Conservation (phyloP, 31 red algal species). For the Endocladia muricata region DNA sequence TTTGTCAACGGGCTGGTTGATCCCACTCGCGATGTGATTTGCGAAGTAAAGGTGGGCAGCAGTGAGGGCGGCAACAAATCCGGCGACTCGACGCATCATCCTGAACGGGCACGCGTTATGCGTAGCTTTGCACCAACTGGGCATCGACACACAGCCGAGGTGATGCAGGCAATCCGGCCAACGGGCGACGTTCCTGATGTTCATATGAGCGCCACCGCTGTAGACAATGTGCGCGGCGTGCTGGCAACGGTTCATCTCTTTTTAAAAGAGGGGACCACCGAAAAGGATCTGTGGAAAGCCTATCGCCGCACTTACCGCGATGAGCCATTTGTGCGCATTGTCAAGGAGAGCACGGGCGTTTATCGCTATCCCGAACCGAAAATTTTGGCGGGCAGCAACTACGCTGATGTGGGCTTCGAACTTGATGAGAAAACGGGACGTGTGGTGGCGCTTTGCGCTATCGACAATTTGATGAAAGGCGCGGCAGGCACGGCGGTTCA, state of each 20-base stretch:
- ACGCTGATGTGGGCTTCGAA: conserved; percentile 75
- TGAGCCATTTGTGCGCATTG: conserved; percentile 91
- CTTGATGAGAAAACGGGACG: conserved; percentile 70
- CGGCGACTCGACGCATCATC: conserved; percentile 76
- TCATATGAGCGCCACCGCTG: conserved; percentile 86
- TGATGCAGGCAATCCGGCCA: conserved; percentile 90
- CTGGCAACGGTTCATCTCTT: conserved; percentile 89
- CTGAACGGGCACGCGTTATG: conserved; percentile 87
- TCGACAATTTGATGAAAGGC: conserved; percentile 99
- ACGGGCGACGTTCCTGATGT: conserved; percentile 73
- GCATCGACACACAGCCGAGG: conserved; percentile 93
- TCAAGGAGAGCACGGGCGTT: conserved; percentile 40
- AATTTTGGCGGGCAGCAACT: conserved; percentile 85
- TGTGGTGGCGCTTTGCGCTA: conserved; percentile 70
- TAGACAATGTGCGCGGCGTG: conserved; percentile 90
- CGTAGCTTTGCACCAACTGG: conserved; percentile 78
- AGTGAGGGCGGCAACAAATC: conserved; percentile 87
- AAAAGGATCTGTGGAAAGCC: conserved; percentile 40
- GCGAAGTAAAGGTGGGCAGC: conserved; percentile 95
- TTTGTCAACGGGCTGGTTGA: conserved; percentile 52
- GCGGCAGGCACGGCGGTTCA: conserved; percentile 93
- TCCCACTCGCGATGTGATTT: conserved; percentile 84
- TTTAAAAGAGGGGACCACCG: conserved; percentile 27
- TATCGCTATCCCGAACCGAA: conserved; percentile 93
- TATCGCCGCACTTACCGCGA: conserved; percentile 50